Evolutionary conservation across 1,139 yeast genomes (phyloP).

Genomic region (Sugiyamaella castrensis): DNA sequence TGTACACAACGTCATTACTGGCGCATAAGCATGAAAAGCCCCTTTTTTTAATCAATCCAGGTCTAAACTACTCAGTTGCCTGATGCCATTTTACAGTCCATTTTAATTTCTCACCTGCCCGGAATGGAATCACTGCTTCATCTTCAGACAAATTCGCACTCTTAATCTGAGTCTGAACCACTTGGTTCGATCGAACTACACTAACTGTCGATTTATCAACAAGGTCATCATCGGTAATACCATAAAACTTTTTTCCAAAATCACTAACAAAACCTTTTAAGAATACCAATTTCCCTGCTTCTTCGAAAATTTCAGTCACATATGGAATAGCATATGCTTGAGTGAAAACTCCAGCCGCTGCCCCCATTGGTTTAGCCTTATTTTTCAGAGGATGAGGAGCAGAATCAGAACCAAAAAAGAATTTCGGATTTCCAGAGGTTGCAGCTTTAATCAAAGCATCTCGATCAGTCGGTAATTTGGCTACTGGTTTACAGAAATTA

Average conservation of each 20-base stretch:
- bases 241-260: slow-evolving; percentile 70
- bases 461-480: slow-evolving; percentile 83
- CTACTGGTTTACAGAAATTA: slow-evolving; percentile 96
- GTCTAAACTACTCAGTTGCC: background rate
- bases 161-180: slow-evolving; percentile 54
- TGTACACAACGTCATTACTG: too few species aligned
- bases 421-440: slow-evolving; percentile 85
- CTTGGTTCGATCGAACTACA: slow-evolving; percentile 47
- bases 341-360: slow-evolving; percentile 96
- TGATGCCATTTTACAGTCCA: slow-evolving; percentile 76
- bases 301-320: slow-evolving; percentile 81
- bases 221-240: slow-evolving; percentile 43
- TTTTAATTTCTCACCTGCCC: slow-evolving; percentile 68
- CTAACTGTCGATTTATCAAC: slow-evolving; percentile 30
- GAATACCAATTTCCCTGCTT: slow-evolving; percentile 57
- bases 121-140: slow-evolving; percentile 81
- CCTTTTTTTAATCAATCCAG: too few species aligned
- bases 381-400: slow-evolving; percentile 90
- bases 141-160: slow-evolving; percentile 35
- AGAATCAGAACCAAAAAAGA: slow-evolving; percentile 95
- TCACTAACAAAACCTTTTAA: slow-evolving; percentile 73
- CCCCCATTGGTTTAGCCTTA: slow-evolving; percentile 75
- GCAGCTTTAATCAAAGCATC: slow-evolving; percentile 83
- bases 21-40: too few species aligned
- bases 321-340: slow-evolving; percentile 81